phyloP scores from a whole-genome alignment of 2,329 filamentous ascomycete genomes.

The Cytospora leucostoma region DNA sequence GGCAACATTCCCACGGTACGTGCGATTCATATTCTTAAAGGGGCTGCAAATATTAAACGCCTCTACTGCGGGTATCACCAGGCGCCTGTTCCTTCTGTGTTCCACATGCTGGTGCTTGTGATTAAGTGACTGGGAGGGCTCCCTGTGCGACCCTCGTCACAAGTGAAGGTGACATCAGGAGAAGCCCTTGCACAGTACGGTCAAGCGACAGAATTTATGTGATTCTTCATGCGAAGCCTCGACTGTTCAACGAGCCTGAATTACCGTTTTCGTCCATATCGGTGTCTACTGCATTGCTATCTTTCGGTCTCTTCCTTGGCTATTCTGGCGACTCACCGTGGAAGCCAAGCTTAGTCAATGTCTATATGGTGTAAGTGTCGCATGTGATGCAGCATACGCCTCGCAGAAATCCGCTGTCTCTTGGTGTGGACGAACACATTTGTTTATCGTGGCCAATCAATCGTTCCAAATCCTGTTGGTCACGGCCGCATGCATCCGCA shows the following conservation, averaged over 20 bases:
- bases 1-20: not conserved
- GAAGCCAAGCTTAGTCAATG: not conserved
- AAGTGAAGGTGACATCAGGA: not conserved
- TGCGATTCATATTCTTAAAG: slow-evolving; percentile 10
- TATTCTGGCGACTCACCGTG: not conserved
- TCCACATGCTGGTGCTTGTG: not conserved
- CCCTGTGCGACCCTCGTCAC: too few relatives aligned
- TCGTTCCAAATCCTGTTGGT: not conserved
- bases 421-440: not conserved
- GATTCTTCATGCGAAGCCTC: not conserved
- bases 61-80: not conserved
- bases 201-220: not conserved
- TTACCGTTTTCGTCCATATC: not conserved
- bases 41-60: not conserved
- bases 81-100: too few relatives aligned
- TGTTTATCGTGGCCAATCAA: not conserved
- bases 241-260: not conserved
- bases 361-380: not conserved
- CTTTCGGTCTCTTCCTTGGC: not conserved
- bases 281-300: not conserved
- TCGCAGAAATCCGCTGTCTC: not conserved
- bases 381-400: not conserved
- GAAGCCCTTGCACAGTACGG: not conserved
- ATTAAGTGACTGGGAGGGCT: not conserved
- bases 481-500: not conserved